Evolutionary conservation across 805 yeast species (phyloP), one percentile per base, ranked within the genome.

Genomic region (Saccharomycopsis fermentans): DNA sequence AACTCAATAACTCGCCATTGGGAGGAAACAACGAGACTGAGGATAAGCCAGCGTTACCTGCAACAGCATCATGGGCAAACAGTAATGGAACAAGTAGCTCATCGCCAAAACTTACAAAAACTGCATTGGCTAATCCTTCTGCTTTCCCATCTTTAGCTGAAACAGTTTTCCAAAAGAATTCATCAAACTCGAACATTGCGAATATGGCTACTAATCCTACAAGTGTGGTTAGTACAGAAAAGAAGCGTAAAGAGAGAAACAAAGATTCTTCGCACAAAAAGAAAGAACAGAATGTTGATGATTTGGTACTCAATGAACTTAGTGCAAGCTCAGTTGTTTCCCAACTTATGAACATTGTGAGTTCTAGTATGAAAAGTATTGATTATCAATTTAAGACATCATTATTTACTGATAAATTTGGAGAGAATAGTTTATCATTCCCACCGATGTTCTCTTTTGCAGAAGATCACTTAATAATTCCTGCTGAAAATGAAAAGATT

Each of bases 1-100:
- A 16, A 24, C 43, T 29, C 39, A 32, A 17, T 57, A 60, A 36
- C 58, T 51, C 21, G 9, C 50, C 50, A 21, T 9, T 43, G 17
- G 50, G 29, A 2, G 26, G 26, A 12, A 34, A 48, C 24, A 53
- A 52, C 17, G 56, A 55, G 11, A 51, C 55, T 11, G 36, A 58
- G 14, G 40, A 35, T 56, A 52, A 58, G 50, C 77, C 81, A 3
- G 79, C 83, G 2, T 75, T 87, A 55, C 94, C 94, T 8, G 78
- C 86, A 1, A 79, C 90, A 19, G 88, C 86, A 1, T 81, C 86
- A 3, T 85, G 91, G 91, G 80, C 84, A 67, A 63, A 68, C 62
- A 62, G 64, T 62, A 8, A 59, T 61, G 53, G 65, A 14, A 5
- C 63, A 60, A 19, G 14, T 68, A 70, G 8, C 70, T 69, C 37